Conservation (phyloP, 495 filamentous ascomycete species). For the Aspergillus ellipticus region DNA sequence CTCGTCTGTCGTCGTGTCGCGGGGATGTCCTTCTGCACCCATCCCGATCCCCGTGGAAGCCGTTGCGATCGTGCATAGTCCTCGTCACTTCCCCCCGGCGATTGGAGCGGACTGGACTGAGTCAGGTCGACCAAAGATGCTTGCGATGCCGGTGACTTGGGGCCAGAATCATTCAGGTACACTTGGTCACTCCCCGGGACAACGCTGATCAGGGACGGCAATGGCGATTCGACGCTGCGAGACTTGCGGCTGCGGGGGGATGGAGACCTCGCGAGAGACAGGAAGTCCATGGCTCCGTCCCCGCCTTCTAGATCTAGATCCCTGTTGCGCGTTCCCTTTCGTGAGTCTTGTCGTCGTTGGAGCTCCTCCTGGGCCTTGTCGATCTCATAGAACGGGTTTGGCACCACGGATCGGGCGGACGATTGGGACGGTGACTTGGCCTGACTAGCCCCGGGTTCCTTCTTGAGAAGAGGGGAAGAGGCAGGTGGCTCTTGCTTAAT, state of each 20-base stretch:
- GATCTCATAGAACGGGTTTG: conserved; percentile 26
- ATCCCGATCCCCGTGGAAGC: conserved; percentile 33
- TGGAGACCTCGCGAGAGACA: conserved; percentile 9
- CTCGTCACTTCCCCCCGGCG: conserved; percentile 26
- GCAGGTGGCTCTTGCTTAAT: not conserved
- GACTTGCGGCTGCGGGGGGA: not conserved
- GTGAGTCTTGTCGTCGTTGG: conserved; percentile 2
- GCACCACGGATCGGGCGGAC: conserved; percentile 12
- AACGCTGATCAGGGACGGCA: conserved; percentile 8
- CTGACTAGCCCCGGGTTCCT: not conserved
- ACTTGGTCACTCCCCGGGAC: conserved; percentile 6
- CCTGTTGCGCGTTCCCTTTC: not conserved
- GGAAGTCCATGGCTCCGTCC: conserved; percentile 4
- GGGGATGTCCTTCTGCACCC: conserved; percentile 31
- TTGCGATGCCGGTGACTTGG: conserved; percentile 24
- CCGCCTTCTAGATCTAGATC: conserved; percentile 13
- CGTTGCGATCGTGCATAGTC: conserved; percentile 27
- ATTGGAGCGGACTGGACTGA: conserved; percentile 32
- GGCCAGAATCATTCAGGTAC: not conserved
- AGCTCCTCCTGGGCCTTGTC: conserved; percentile 20
- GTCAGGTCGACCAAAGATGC: conserved; percentile 44
- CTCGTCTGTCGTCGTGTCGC: conserved; percentile 16
- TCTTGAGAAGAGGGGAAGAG: not conserved
- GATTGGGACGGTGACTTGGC: conserved; percentile 10
- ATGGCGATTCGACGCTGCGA: conserved; percentile 7